A percentile compares a stretch with the other conserved stretches of the same genome.
These are phyloP conservation scores for Nematocida sp. DNA, from an alignment of 371 early-diverging fungal species.

Conservation along the genomic window DNA sequence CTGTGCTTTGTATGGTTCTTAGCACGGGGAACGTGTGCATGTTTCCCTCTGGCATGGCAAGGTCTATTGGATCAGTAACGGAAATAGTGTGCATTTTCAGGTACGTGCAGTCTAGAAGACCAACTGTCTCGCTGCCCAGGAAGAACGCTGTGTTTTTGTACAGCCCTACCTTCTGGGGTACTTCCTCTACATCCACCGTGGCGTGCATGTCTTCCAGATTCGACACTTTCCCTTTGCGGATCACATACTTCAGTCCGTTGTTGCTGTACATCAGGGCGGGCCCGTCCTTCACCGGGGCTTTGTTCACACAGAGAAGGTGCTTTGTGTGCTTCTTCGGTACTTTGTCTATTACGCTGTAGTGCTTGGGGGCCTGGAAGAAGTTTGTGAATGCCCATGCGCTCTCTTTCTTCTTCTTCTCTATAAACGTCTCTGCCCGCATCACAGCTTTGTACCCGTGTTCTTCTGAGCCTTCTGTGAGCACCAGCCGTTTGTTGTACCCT, in stretches of 20 bases:
- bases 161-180: slow-evolving; percentile 20
- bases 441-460: neutral
- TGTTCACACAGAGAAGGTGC: neutral
- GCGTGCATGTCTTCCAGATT: neutral
- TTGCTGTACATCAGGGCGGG: slow-evolving; percentile 27
- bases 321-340: too few species aligned
- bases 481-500: neutral
- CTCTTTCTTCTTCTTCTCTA: neutral
- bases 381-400: neutral
- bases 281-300: neutral
- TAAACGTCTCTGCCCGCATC: neutral
- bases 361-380: neutral
- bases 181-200: neutral
- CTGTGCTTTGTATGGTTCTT: neutral
- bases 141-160: slow-evolving; percentile 5
- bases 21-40: neutral
- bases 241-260: slow-evolving; percentile 29
- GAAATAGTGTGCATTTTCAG: neutral
- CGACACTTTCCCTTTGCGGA: slow-evolving; percentile 13
- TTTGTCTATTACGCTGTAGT: neutral
- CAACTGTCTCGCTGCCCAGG: neutral
- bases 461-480: neutral
- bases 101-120: neutral
- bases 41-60: slow-evolving; percentile 8
- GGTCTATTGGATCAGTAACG: slow-evolving; percentile 2